Evolutionary conservation across 1,139 yeast species (phyloP).

Genomic region (Suhomyces bribrorum): DNA sequence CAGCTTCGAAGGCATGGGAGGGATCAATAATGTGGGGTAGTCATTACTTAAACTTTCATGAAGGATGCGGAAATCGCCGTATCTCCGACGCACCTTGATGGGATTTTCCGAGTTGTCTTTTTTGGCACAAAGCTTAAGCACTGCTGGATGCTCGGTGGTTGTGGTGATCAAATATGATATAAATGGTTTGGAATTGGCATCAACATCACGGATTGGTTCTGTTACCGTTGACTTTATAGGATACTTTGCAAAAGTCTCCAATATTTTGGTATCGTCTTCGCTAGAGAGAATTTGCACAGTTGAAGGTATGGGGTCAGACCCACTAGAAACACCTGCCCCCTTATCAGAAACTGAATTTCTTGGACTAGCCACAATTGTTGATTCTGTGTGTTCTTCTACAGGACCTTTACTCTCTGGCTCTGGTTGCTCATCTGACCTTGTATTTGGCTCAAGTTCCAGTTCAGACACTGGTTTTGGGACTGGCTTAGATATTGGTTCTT

Average conservation of each 20-base stretch:
- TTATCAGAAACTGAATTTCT: slow-evolving; percentile 2
- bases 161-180: slow-evolving; percentile 81
- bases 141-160: slow-evolving; percentile 48
- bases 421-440: not conserved
- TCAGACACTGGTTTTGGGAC: not conserved
- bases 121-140: slow-evolving; percentile 31
- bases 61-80: slow-evolving; percentile 78
- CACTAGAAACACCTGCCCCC: not conserved
- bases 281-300: not conserved
- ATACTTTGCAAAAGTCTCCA: slow-evolving; percentile 23
- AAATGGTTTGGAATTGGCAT: slow-evolving; percentile 76
- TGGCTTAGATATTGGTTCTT: not conserved
- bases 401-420: no score
- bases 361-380: slow-evolving; percentile 2
- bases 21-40: slow-evolving; percentile 81
- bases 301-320: not conserved
- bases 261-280: slow-evolving; percentile 1
- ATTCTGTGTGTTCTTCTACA: slow-evolving; percentile 1
- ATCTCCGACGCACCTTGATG: slow-evolving; percentile 69
- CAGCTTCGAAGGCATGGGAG: slow-evolving; percentile 93
- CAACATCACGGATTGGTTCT: slow-evolving; percentile 74
- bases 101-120: slow-evolving; percentile 29
- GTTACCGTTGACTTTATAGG: slow-evolving; percentile 51
- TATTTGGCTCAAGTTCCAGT: not conserved
- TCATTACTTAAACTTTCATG: slow-evolving; percentile 75